Evolutionary conservation across 2,329 filamentous ascomycete species (phyloP).

Genomic region (Emericellopsis atlantica): DNA sequence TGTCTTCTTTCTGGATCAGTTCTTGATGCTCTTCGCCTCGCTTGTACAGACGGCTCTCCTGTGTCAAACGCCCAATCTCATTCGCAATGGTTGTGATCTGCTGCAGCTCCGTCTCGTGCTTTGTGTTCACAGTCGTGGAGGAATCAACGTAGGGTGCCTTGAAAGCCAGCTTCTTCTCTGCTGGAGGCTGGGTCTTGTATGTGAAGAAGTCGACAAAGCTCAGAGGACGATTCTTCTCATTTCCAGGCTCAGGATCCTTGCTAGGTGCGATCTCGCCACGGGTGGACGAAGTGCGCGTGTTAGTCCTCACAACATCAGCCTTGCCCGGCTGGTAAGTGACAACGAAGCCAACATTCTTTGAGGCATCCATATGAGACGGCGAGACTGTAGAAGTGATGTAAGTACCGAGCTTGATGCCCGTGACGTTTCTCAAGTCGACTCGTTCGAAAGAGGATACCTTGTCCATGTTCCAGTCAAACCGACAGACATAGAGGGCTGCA

Average conservation of each 20-base stretch:
- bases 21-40: constrained; percentile 27
- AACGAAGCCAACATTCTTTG: constrained; percentile 73
- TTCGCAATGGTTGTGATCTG: constrained; percentile 53
- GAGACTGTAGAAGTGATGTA: constrained; percentile 88
- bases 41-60: constrained; percentile 29
- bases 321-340: constrained; percentile 63
- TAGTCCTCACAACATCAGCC: constrained; percentile 63
- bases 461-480: constrained; percentile 90
- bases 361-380: constrained; percentile 61
- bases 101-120: constrained; percentile 38
- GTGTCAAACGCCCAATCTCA: constrained; percentile 61
- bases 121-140: constrained; percentile 34
- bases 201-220: constrained; percentile 29
- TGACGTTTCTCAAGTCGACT: constrained; percentile 63
- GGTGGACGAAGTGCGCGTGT: constrained; percentile 68
- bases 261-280: constrained; percentile 18
- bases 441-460: constrained; percentile 90
- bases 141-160: constrained; percentile 43
- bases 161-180: constrained; percentile 32
- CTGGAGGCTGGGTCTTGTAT: constrained; percentile 14
- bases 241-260: constrained; percentile 7
- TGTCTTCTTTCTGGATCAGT: constrained; percentile 48
- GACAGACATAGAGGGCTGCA: constrained; percentile 72
- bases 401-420: constrained; percentile 62
- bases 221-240: constrained; percentile 12